Base-by-base conservation (phyloP, 768 basidiomycete genomes). In the Tylopilus balloui region DNA sequence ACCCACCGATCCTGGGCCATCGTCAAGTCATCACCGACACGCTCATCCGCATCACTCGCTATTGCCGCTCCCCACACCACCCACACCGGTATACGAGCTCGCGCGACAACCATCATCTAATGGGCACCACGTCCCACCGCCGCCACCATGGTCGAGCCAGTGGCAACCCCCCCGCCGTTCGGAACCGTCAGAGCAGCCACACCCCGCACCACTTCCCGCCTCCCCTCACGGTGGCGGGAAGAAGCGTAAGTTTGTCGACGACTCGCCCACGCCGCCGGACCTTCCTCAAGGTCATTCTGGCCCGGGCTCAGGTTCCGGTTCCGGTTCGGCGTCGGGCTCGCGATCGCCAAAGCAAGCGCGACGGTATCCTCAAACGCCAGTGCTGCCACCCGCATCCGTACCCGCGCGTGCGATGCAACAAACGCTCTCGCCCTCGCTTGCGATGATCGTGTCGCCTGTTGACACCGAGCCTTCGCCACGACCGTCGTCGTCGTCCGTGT, bases 241-340 rank as follows among this genome's bases (percentile, higher is more conserved):
- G 60, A 68, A 68, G 47, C 66, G 66, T 11, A 68, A 68, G 42
- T 68, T 69, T 25, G 64, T 55, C 10, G 68, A 69, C 24, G 66
- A 69, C 50, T 63, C 66, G 11, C 66, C 66, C 6, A 48, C 63
- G 6, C 61, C 61, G 15, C 62, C 53, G 3, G 61, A 64, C 6
- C 14, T 52, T 8, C 27, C 52, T 6, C 47, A 51, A 5, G 28
- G 36, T 13, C 52, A 42, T 9, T 29, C 61, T 24, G 58, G 52
- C 9, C 25, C 56, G 24, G 27, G 47, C n/a, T 61, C 58, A 1
- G 45, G 20, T n/a, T 40, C 56, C 3, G 42, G 19, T 10, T 42
- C 47, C 11, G 54, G 31, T 2, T 53, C 60, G 1, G 34, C 15
- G 1, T 61, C 62, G 0, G 62, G 56, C 0, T 62, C 66, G 27